Evolutionary conservation across 164 flowering plant species (phyloP), one percentile per base, ranked within the genome.

Genomic region (Stephania japonica): DNA sequence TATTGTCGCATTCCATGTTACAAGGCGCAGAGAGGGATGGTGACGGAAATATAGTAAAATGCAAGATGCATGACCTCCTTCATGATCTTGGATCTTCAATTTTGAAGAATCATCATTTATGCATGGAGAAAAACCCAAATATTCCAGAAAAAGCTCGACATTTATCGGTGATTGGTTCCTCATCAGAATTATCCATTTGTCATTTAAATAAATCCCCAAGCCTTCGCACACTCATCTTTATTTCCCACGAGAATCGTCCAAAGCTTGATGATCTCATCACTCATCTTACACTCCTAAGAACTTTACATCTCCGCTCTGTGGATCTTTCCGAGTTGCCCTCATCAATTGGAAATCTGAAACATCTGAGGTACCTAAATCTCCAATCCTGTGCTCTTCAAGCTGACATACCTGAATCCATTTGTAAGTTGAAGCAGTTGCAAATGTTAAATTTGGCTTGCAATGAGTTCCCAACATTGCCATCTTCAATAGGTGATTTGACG

Each of bases 41-140:
- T n/a, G n/a, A n/a, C 23, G 62, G 62, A 44, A 44, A 44, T 13
- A 44, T 44, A 64, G 27, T 6, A 70, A 12, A 1, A 63, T 71
- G 56, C 74, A 70, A 65, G 56, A 71, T 75, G 74, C 78, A 71
- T 70, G 74, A 71, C 41, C 70, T 71, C 4, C 32, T 75, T 23
- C 70, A 66, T 66, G 78, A 75, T 71, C 38, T 63, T 23, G 66
- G 13, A 8, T 25, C 9, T 16, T 16, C 23, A 1, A n/a, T 59
- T 59, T 7, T 61, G 26, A 44, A 24, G 42, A 62, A 44, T 62
- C 73, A 63, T 13, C 8, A 44, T 1, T 44, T 44, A 13, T n/a
- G n/a, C n/a, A 10, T 5, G 7, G 10, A 43, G 47, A 5, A 5
- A 43, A 10, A 5, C 7, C 10, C 47, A 5, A 43, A 43, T 43